Evolutionary conservation across 805 yeast genomes (phyloP).

Genomic region (Candida namnaoensis): DNA sequence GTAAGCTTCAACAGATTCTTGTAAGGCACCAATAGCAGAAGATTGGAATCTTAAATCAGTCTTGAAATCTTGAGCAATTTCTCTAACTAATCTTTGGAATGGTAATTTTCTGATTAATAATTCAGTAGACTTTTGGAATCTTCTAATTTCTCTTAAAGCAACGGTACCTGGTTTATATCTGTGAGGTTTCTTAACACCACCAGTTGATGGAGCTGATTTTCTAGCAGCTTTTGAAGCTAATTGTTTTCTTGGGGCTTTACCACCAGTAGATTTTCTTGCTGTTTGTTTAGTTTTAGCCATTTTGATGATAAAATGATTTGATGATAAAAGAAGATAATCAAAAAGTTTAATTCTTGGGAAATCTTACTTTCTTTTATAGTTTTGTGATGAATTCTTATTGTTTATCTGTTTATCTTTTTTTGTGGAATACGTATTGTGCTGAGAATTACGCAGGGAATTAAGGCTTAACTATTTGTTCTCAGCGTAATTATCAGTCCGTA

Average conservation of each 20-base stretch:
- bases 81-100: slow-evolving; percentile 94
- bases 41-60: slow-evolving; percentile 95
- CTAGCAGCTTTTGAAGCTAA: slow-evolving; percentile 89
- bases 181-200: slow-evolving; percentile 93
- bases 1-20: slow-evolving; percentile 98
- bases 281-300: slow-evolving; percentile 95
- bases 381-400: no score
- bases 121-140: slow-evolving; percentile 95
- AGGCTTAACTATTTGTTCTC: no score
- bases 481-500: no score
- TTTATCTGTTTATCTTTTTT: no score
- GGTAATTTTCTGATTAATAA: slow-evolving; percentile 93
- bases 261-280: slow-evolving; percentile 93
- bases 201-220: slow-evolving; percentile 86
- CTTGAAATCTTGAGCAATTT: slow-evolving; percentile 91
- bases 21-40: slow-evolving; percentile 95
- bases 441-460: no score
- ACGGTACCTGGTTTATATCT: slow-evolving; percentile 97
- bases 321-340: no score
- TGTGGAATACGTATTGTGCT: no score
- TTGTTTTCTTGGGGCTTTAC: slow-evolving; percentile 94
- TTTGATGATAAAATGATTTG: slow-evolving; percentile 4
- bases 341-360: no score
- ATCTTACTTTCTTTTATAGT: no score
- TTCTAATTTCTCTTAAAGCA: slow-evolving; percentile 94